Base-by-base conservation (phyloP, 2,329 filamentous ascomycete species). In the Sphaerulina vaccinii region DNA sequence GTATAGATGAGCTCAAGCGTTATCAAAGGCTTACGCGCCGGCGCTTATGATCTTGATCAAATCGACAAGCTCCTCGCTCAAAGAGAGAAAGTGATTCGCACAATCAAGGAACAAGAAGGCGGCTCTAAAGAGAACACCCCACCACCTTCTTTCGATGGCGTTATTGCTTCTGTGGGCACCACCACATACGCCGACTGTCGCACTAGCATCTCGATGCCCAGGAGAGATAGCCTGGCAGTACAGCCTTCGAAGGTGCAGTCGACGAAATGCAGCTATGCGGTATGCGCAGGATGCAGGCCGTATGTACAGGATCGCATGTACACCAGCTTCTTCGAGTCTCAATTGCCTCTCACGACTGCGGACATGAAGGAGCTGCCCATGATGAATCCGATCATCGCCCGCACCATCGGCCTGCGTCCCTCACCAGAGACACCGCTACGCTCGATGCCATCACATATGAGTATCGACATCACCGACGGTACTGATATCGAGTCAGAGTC, bases 241-340 rank as follows among this genome's bases (percentile, higher is more conserved):
- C 47, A 42, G 24, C 24, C 32, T n/a, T 11, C n/a, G n/a, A 15
- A 29, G 2, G 13, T 23, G 13, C 52, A 49, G 19, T 38, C 49
- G 37, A n/a, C n/a, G n/a, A 58, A 54, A 13, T 81, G 78, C 62
- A 64, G 57, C n/a, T 73, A 72, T 58, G 69, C 70, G 43, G 71
- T 72, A 44, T 81, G 78, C 54, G 74, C 75, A 24, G 65, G 61
- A n/a, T 81, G 78, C 57, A 73, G 77, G 23, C 75, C 75, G 2
- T 75, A 74, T 56, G 75, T 72, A 55, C 68, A 68, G n/a, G 75
- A 79, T 38, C 72, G 76, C 3, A 60, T 73, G 27, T 77, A 68
- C 60, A 66, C 68, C 6, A 74, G 73, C 22, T 71, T n/a, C n/a
- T n/a, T 81, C 55, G 68, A 73, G 3, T 63, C 70, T 10, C 56